Conservation (phyloP, 768 basidiomycete genomes). For the Pulveroboletus sp. region DNA sequence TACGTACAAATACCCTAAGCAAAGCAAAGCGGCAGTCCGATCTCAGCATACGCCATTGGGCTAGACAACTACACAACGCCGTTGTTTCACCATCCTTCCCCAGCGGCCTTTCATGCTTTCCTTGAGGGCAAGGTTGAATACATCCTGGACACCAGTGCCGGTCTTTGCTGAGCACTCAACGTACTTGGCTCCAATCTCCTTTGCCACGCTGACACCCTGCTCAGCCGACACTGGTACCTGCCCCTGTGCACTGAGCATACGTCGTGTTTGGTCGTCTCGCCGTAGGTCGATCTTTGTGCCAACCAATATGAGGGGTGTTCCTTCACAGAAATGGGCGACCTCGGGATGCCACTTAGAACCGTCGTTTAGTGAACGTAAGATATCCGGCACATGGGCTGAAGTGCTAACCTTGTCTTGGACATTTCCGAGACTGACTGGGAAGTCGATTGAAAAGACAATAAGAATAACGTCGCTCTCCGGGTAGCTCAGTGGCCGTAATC, state of each 20-base stretch:
- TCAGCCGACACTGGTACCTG: constrained; percentile 74
- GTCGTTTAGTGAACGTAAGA: constrained; percentile 8
- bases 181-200: constrained; percentile 91
- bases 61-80: constrained; percentile 62
- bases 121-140: constrained; percentile 82
- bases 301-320: constrained; percentile 85
- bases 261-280: constrained; percentile 75
- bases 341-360: constrained; percentile 80
- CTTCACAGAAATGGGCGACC: constrained; percentile 88
- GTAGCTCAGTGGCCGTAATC: constrained; percentile 79
- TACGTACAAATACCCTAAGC: constrained; percentile 29
- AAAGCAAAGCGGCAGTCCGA: constrained; percentile 8
- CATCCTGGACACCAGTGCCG: constrained; percentile 86
- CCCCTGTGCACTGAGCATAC: constrained; percentile 88
- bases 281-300: constrained; percentile 93
- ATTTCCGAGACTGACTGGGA: constrained; percentile 85
- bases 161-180: constrained; percentile 92
- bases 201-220: constrained; percentile 81
- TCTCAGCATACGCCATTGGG: constrained; percentile 6
- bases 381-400: background rate
- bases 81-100: constrained; percentile 65
- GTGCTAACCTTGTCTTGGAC: constrained; percentile 77
- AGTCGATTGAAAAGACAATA: constrained; percentile 92
- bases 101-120: constrained; percentile 83
- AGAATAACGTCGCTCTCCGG: constrained; percentile 89